phyloP scores from a whole-genome alignment of 495 filamentous ascomycete species.

The Viridothelium virens region DNA sequence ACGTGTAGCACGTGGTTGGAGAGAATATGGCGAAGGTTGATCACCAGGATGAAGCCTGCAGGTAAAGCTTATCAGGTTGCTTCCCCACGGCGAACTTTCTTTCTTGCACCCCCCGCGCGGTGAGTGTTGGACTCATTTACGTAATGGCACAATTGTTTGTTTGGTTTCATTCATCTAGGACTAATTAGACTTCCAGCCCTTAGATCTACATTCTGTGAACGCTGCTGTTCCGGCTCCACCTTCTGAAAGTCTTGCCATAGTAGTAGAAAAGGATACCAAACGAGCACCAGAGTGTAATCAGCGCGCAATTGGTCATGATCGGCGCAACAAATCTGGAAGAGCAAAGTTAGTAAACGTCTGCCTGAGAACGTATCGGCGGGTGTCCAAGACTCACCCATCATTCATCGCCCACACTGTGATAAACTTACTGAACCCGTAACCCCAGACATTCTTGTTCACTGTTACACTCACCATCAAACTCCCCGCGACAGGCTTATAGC shows the following conservation, averaged over 20 bases:
- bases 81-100: too few relatives aligned
- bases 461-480: constrained; percentile 37
- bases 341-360: not conserved
- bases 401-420: constrained; percentile 30
- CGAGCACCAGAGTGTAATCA: constrained; percentile 47
- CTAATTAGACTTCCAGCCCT: not conserved
- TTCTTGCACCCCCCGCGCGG: too few relatives aligned
- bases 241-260: constrained; percentile 50
- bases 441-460: constrained; percentile 40
- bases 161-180: not conserved
- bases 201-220: constrained; percentile 45
- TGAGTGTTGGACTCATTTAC: not conserved
- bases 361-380: constrained; percentile 4
- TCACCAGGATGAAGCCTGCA: too few relatives aligned
- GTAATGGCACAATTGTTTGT: not conserved
- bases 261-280: constrained; percentile 50
- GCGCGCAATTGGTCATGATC: constrained; percentile 48
- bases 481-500: constrained; percentile 45
- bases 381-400: constrained; percentile 22
- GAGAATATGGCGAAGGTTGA: too few relatives aligned
- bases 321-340: constrained; percentile 19
- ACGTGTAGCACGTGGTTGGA: too few relatives aligned
- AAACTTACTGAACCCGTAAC: constrained; percentile 37
- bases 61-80: too few relatives aligned
- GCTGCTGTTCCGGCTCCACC: constrained; percentile 46